phyloP scores from a whole-genome alignment of 2,329 filamentous ascomycete genomes.

The Hirsutella minnesotensis region DNA sequence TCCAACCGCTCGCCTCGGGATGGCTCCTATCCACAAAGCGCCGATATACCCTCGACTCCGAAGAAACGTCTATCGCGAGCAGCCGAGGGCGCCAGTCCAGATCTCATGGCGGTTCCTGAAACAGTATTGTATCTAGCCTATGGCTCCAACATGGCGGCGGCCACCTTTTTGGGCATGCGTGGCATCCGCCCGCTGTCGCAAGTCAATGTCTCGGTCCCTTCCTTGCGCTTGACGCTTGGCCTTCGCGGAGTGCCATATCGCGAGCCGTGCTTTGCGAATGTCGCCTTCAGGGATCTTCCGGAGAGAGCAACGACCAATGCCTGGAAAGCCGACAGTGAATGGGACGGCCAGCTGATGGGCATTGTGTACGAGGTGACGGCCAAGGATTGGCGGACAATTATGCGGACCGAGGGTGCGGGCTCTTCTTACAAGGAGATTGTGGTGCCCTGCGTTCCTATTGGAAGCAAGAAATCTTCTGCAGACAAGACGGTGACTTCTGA shows the following conservation, averaged over 20 bases:
- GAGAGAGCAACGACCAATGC: constrained; percentile 18
- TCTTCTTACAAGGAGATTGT: constrained; percentile 73
- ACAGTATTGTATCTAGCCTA: constrained; percentile 78
- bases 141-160: constrained; percentile 73
- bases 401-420: constrained; percentile 83
- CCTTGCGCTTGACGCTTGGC: constrained; percentile 70
- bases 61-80: constrained; percentile 16
- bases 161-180: constrained; percentile 68
- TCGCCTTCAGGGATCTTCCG: constrained; percentile 45
- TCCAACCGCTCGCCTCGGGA: constrained; percentile 9
- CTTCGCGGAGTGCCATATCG: constrained; percentile 74
- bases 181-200: constrained; percentile 73
- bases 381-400: constrained; percentile 72
- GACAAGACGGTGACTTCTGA: constrained; percentile 30
- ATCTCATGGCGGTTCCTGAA: constrained; percentile 9
- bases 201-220: constrained; percentile 71
- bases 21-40: constrained; percentile 15
- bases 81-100: constrained; percentile 12
- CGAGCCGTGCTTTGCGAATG: constrained; percentile 90
- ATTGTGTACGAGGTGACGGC: constrained; percentile 91
- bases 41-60: constrained; percentile 21
- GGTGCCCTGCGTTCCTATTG: constrained; percentile 64
- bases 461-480: constrained; percentile 32
- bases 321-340: constrained; percentile 23
- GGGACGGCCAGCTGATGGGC: constrained; percentile 76